A percentile compares a stretch with the other conserved stretches of the same genome.
phyloP scores from a whole-genome alignment of 2,329 filamentous ascomycete genomes.

The Madurella mycetomatis region DNA sequence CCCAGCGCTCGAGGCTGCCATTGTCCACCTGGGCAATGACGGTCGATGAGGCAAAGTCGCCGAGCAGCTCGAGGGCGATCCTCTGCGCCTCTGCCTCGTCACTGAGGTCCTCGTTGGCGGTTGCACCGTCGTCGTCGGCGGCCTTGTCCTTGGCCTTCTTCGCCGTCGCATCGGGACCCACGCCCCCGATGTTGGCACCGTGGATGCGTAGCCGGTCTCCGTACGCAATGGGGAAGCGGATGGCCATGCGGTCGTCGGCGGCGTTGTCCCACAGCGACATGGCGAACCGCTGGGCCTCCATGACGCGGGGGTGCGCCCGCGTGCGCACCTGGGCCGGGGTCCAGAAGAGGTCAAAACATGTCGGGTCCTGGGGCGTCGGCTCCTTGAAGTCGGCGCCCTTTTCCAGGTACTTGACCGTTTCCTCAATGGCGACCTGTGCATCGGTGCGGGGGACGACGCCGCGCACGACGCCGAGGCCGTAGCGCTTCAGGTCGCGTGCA shows the following conservation, averaged over 20 bases:
- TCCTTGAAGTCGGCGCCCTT: slow-evolving; percentile 46
- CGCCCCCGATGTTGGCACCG: slow-evolving; percentile 39
- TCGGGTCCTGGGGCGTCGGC: slow-evolving; percentile 58
- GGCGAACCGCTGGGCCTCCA: slow-evolving; percentile 61
- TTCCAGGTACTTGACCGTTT: slow-evolving; percentile 56
- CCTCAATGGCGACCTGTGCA: slow-evolving; percentile 54
- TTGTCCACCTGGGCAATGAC: slow-evolving; percentile 66
- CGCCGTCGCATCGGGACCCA: slow-evolving; percentile 26
- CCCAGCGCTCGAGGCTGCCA: slow-evolving; percentile 68
- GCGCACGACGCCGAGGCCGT: slow-evolving; percentile 62
- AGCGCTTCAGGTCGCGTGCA: slow-evolving; percentile 52
- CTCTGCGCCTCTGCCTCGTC: slow-evolving; percentile 36
- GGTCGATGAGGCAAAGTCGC: slow-evolving; percentile 38
- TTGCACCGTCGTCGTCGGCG: slow-evolving; percentile 29
- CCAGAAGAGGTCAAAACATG: slow-evolving; percentile 72
- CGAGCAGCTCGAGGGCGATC: slow-evolving; percentile 35
- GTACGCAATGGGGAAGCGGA: slow-evolving; percentile 60
- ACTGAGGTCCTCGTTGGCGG: slow-evolving; percentile 20
- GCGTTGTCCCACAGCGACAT: slow-evolving; percentile 60
- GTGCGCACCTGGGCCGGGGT: slow-evolving; percentile 64
- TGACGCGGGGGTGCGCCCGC: slow-evolving; percentile 60
- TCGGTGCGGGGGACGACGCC: slow-evolving; percentile 56
- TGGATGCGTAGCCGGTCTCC: slow-evolving; percentile 66
- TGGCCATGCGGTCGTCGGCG: slow-evolving; percentile 53
- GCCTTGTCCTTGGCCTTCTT: slow-evolving; percentile 28